Evolutionary conservation across 805 yeast genomes (phyloP), one percentile per base, ranked within the genome.

Genomic region (Wickerhamiella brachini): DNA sequence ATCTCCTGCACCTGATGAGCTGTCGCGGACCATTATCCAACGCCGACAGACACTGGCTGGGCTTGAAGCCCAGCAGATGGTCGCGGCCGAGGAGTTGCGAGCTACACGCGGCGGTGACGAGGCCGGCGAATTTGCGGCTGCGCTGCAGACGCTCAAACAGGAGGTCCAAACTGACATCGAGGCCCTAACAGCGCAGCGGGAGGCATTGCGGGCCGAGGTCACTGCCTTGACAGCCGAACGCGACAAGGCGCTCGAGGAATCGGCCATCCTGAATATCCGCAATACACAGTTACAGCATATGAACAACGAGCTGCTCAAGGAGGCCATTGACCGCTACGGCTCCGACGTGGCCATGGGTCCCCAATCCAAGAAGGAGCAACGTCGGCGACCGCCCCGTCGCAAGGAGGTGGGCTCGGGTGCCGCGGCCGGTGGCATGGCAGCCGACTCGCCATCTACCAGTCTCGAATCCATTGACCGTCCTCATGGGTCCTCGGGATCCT

Each of bases 141-240:
- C 68, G 18, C 67, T 87, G 54, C 71, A 67, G 29, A 53, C 58
- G 0, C 73, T 74, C 46, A 81, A 75, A 64, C 69, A 67, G 34
- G 64, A 66, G 17, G 65, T 86, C 49, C 67, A 65, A 46, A 54
- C 57, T 17, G 85, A 80, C 2, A 43, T 49, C 18, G 46, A 44
- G 15, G 45, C 38, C 6, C 37, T 49, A 20, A 23, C 50, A 5
- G 15, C 34, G 21, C 24, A 34, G 38, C 48, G 49, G 15, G 53
- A 44, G 17, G 39, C 53, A 15, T 58, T 69, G 47, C 24, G 51
- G n/a, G 63, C 51, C 31, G 70, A 68, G 44, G 60, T 60, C 44
- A 48, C 50, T 20, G 55, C 60, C 38, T 60, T 68, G 15, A 50
- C 56, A 44, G 54, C 54, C 31, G 48, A 55, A 38, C 56, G 63